phyloP scores from a whole-genome alignment of 495 filamentous ascomycete species.

The Aspergillus conjunctus region DNA sequence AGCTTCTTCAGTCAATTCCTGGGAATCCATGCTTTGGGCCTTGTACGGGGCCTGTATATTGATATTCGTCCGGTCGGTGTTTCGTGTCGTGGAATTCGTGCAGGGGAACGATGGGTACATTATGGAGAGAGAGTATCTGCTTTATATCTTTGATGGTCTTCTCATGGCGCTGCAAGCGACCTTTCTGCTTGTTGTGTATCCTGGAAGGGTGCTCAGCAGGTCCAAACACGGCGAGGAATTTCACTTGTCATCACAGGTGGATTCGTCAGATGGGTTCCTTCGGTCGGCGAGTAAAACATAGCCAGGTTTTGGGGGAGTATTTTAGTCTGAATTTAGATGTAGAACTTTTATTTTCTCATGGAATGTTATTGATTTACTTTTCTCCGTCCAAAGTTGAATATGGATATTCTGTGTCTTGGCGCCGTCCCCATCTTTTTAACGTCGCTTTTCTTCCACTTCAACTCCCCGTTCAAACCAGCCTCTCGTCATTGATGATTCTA shows the following conservation, averaged over 20 bases:
- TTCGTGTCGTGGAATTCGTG: slow-evolving; percentile 62
- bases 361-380: background rate
- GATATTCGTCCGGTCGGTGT: slow-evolving; percentile 62
- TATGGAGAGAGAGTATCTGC: slow-evolving; percentile 55
- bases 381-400: too few species aligned
- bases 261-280: background rate
- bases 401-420: too few species aligned
- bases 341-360: background rate
- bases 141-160: slow-evolving; percentile 63
- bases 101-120: slow-evolving; percentile 56
- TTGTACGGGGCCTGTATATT: slow-evolving; percentile 55
- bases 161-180: slow-evolving; percentile 44
- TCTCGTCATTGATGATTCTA: background rate
- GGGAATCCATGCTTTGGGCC: slow-evolving; percentile 51
- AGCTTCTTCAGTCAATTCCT: slow-evolving; percentile 28
- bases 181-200: background rate
- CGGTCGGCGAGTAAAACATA: background rate
- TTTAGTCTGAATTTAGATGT: background rate
- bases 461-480: background rate
- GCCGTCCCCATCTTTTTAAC: too few species aligned
- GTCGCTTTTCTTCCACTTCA: background rate
- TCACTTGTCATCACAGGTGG: background rate
- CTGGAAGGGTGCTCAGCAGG: background rate
- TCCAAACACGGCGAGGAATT: background rate
- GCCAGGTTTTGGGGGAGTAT: background rate